Base-by-base conservation (phyloP, 164 flowering plant genomes). In the Cinnamomum chago region DNA sequence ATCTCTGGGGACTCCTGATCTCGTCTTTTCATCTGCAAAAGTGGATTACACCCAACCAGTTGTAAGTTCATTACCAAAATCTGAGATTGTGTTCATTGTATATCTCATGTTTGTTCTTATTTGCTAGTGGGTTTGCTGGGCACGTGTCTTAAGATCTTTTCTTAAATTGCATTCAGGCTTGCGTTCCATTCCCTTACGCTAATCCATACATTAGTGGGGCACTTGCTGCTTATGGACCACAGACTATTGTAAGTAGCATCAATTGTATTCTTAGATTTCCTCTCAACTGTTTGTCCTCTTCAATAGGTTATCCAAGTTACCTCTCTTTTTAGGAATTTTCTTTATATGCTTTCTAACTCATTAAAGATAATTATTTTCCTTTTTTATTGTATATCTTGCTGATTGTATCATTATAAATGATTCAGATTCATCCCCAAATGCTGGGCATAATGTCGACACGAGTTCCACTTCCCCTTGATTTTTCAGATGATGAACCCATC, bases 401-500 rank as follows among this genome's bases (percentile, higher is more conserved):
- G 15, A 67, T 15, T 27, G 18, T 27, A 17, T 67, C 28, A 67
- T 17, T 75, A 47, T 11, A 20, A 3, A 62, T 65, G 18, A 30
- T 50, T 23, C 30, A 84, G 88, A 79, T 88, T 50, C 92, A 85
- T 80, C 82, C 89, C 10, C 94, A 88, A 78, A 76, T 88, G 82
- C 62, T 87, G 81, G 90, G 90, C 28, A 68, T 85, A 67, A 65
- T 84, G 13, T 77, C 91, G 51, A 76, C 86, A 15, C 84, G 94
- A 75, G 85, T 94, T 24, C 91, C 92, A 20, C 77, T 94, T 62
- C 98, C 93, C 18, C 80, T 79, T 76, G 88, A 86, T 72, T 62
- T 90, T 65, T 79, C 90, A 17, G 92, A 92, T 62, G 92, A 90
- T 15, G 93, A 88, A 24, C 96, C 98, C 62, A 87, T 93, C 23